phyloP scores from a whole-genome alignment of 192 early-diverging fungal genomes.

The Backusella parvicylindrica region DNA sequence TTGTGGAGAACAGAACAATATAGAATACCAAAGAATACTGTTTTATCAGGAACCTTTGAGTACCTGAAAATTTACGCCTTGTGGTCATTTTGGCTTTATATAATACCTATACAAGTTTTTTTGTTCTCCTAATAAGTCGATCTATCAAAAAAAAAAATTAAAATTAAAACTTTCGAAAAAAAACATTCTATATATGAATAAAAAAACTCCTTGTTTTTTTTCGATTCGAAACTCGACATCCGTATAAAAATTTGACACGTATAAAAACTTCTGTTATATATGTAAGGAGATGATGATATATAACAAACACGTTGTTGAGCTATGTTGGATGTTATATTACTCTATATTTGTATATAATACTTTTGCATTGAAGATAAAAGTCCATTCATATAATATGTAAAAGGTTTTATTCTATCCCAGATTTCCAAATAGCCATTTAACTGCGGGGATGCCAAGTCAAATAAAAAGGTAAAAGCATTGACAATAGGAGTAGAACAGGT shows the following conservation, averaged over 20 bases:
- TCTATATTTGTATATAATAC: not conserved
- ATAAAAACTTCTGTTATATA: not conserved
- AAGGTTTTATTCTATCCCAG: not conserved
- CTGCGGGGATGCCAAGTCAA: not conserved
- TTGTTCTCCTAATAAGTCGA: not conserved
- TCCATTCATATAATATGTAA: not conserved
- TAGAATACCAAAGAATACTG: not conserved
- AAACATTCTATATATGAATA: not conserved
- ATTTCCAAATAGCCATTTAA: not conserved
- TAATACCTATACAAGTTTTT: not conserved
- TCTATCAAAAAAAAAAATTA: not conserved
- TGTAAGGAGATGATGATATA: not conserved
- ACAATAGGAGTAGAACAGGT: not conserved
- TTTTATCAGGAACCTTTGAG: not conserved
- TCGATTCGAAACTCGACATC: not conserved
- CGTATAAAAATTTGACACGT: not conserved
- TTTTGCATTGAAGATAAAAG: not conserved
- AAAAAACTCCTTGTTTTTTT: not conserved
- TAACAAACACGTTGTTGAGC: not conserved
- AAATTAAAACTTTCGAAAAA: not conserved
- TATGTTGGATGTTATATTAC: not conserved
- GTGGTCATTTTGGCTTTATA: not conserved
- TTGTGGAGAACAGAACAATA: not conserved
- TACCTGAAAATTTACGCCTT: not conserved
- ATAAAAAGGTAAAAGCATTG: conserved; percentile 2